Evolutionary conservation across 768 basidiomycete genomes (phyloP), one percentile per base, ranked within the genome.

Genomic region (Aureoboletus auriporus): DNA sequence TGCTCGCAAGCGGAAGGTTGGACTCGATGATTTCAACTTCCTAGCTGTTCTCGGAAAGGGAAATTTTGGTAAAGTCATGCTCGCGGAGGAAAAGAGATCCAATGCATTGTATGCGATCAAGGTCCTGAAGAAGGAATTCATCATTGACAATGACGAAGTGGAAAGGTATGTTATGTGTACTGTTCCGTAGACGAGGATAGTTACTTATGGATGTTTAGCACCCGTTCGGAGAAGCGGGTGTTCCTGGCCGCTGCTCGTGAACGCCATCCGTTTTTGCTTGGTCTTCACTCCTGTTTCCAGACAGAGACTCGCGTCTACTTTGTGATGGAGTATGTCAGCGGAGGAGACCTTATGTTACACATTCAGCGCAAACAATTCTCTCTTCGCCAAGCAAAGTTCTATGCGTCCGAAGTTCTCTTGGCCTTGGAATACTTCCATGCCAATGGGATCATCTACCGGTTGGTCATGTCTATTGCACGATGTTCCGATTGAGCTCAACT

Each of bases 91-190:
- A 77, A 99, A 99, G 81, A 84, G 78, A 67, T 79, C 83, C 43
- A 90, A 82, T 58, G 82, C 79, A 43, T 69, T 98, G 47, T 98
- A 89, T 64, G 96, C 96, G n/a, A 97, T 99, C 76, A 99, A 99
- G 71, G 96, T 99, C n/a, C 66, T 99, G 66, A 99, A 99, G 79
- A 99, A 99, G 66, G 96, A 98, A 71, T 98, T 99, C 64, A 98
- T 99, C 67, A 98, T 99, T 60, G 96, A 99, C 67, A 98, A 99
- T 53, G 96, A 99, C 68, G 96, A 98, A 75, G 93, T 99, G 4
- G 96, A 98, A 71, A 96, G 93, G 95, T 95, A 57, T 47, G 77
- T 50, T 42, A 34, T 10, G 29, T 14, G 47, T 38, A 11, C 20
- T 20, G 28, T 35, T 29, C 47, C 33, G 42, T 43, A 23, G 20